Base-by-base conservation (phyloP, 2,329 filamentous ascomycete species). In the Alternaria ethzedia region DNA sequence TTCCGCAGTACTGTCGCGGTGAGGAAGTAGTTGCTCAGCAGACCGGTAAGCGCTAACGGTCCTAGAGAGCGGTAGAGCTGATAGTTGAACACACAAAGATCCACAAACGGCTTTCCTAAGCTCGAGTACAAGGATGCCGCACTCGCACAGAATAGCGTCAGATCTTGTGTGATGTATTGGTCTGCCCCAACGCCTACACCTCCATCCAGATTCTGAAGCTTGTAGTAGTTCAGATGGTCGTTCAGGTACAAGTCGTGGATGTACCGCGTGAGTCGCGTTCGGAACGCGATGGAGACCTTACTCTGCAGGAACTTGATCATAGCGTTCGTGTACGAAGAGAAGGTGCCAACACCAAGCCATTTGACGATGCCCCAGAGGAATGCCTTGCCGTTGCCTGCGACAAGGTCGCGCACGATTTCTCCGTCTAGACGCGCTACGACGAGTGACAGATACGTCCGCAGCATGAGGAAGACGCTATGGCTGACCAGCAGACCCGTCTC, bases 271-370 rank as follows among this genome's bases (percentile, higher is more conserved):
- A 99, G 86, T 11, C 96, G 89, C 5, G 96, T 99, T 45, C 96
- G 90, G 86, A 99, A 99, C 32, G 96, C 95, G 70, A 99, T 99
- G 7, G 95, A 97, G 57, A 99, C 94, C 83, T 99, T 99, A 54
- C 93, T 95, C 81, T 99, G 95, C 66, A 99, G 86, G 82, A 92
- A 99, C 81, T 98, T 98, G 85, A 99, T 99, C 91, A 96, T 97
- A 58, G 95, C 94, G 80, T 99, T 99, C 54, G 95, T 97, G 77
- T 99, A 99, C 0, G 95, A 97, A 9, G 94, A 95, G 67, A 98
- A 90, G 3, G 92, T 93, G 45, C 96, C 96, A 36, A 99, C 90
- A 4, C 95, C 94, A 69, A 94, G 94, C 96, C 96, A 99, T 85
- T 98, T 97, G 52, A 90, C 79, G 50, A 99, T 91, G 6, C 96